Evolutionary conservation across 495 filamentous ascomycete species (phyloP).

Genomic region (Viridothelium virens): DNA sequence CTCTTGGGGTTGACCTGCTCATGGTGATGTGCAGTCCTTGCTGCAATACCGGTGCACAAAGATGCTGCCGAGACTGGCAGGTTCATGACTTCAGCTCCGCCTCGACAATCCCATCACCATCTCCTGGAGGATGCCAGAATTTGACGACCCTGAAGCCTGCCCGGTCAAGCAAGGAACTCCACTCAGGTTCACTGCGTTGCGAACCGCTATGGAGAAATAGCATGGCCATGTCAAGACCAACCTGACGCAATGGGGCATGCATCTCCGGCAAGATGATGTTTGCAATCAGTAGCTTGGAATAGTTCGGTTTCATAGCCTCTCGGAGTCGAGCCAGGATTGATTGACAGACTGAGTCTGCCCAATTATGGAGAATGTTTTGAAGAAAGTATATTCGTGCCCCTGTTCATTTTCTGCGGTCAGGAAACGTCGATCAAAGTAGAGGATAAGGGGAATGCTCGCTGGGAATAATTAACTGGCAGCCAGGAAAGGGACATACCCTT

Average conservation of each 20-base stretch:
- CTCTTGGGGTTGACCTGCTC: too few species aligned
- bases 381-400: conserved; percentile 10
- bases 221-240: conserved; percentile 19
- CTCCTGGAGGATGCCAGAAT: conserved; percentile 16
- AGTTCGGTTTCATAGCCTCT: conserved; percentile 17
- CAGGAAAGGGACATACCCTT: conserved; percentile 15
- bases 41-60: not conserved
- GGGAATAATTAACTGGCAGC: not conserved
- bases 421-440: not conserved
- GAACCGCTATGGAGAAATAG: conserved; percentile 14
- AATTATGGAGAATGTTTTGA: conserved; percentile 17
- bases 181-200: conserved; percentile 17
- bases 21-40: not conserved
- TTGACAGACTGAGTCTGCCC: conserved; percentile 14
- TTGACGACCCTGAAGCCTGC: conserved; percentile 17
- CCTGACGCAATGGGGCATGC: conserved; percentile 14
- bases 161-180: conserved; percentile 14
- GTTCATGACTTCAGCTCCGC: conserved; percentile 9
- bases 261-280: conserved; percentile 18
- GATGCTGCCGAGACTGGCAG: not conserved
- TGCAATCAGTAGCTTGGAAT: conserved; percentile 19
- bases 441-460: not conserved
- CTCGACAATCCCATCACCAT: conserved; percentile 17
- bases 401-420: not conserved
- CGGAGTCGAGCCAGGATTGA: conserved; percentile 14